Percentiles rank a stretch among this genome's conserved stretches.
phyloP scores from a whole-genome alignment of 78 protist genomes.

The Chrysochromulina tobinii region DNA sequence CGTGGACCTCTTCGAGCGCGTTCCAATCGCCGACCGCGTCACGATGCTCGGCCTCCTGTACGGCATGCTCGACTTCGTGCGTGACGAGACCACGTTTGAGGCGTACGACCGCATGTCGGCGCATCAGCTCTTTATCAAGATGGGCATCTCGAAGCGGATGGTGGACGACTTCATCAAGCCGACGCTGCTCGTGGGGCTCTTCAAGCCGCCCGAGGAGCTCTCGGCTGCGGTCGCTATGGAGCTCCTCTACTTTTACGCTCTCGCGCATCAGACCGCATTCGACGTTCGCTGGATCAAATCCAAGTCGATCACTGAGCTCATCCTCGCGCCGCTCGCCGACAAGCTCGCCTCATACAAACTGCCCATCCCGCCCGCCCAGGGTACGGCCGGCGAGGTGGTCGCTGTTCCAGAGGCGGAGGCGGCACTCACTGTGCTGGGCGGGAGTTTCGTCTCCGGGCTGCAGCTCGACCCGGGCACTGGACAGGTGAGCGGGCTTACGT shows the following conservation, averaged over 20 bases:
- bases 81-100: slow-evolving; percentile 33
- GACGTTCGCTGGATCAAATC: slow-evolving; percentile 45
- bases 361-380: background rate
- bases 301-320: background rate
- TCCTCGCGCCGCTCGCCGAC: background rate
- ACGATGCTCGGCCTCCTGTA: slow-evolving; percentile 31
- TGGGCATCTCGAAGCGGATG: slow-evolving; percentile 16
- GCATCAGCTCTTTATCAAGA: slow-evolving; percentile 39
- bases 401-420: background rate
- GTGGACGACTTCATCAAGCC: slow-evolving; percentile 42
- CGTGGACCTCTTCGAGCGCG: slow-evolving; percentile 35
- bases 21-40: slow-evolving; percentile 17
- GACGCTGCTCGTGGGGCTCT: slow-evolving; percentile 48
- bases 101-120: slow-evolving; percentile 51
- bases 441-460: background rate
- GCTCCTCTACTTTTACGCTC: slow-evolving; percentile 51
- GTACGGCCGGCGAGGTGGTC: background rate
- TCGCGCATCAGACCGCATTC: slow-evolving; percentile 44
- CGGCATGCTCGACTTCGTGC: slow-evolving; percentile 29
- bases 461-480: background rate
- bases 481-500: background rate
- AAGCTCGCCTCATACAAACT: background rate
- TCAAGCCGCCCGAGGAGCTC: slow-evolving; percentile 54
- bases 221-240: slow-evolving; percentile 18
- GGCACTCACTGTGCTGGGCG: background rate